Base-by-base conservation (phyloP, 2,329 filamentous ascomycete genomes). In the Paecilomyces fulvus region DNA sequence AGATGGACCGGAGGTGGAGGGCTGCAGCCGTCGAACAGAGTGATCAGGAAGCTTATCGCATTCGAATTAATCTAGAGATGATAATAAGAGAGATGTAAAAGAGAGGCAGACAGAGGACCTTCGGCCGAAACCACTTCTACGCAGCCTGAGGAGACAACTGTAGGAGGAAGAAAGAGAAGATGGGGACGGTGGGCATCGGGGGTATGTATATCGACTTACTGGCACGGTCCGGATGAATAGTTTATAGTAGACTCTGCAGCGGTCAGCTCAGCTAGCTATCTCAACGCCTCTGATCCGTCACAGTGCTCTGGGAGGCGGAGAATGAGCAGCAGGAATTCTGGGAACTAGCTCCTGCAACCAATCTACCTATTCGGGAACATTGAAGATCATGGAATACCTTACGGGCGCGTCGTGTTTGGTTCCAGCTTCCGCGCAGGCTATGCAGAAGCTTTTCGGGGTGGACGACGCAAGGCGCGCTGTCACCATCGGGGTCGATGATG, bases 241-340 rank as follows among this genome's bases (percentile, higher is more conserved):
- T 37, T 37, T n/a, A 21, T 21, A 21, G 21, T 21, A 37, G 12
- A n/a, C 33, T n/a, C n/a, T 43, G 37, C 37, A 23, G 48, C 48
- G 21, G 25, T 23, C 33, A 59, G 46, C 52, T 23, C 33, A 59
- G 46, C 52, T 63, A 21, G 46, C 52, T 63, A 65, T 66, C 63
- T 28, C 5, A 7, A 7, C 25, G 25, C 25, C 25, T 28, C 64
- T 65, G 62, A 63, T 63, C 59, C 54, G 60, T 58, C 54, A 56
- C 56, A 58, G 59, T 61, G 59, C 63, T 56, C 25, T 17, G 37
- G 23, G 30, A 58, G 54, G 46, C 43, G 53, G 43, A 37, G 55
- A 49, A 25, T 12, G 30, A 49, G n/a, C 30, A 14, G 21, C 17
- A 17, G 52, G 8, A 51, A 48, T 54, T 30, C 21, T 12, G 52